Base-by-base conservation (phyloP, 2,329 filamentous ascomycete species). In the Rutstroemia sp. region DNA sequence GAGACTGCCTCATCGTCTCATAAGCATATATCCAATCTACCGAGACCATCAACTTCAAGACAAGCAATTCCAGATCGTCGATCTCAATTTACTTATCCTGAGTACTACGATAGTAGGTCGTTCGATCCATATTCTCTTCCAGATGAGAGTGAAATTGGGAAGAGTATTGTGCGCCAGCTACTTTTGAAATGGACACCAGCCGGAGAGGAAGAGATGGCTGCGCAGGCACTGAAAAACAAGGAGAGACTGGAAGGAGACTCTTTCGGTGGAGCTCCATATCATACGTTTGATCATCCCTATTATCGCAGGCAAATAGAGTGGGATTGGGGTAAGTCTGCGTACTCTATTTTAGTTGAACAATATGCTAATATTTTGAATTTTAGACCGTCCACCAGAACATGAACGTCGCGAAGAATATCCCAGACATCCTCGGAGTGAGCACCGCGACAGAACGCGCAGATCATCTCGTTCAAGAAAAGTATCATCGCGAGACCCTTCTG, bases 131-230 rank as follows among this genome's bases (percentile, higher is more conserved):
- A 12, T 9, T 27, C 14, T 7, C 1, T 18, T 23, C 23, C 23
- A 7, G 10, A 7, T 5, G 46, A 39, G 1, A 8, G 16, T 2
- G 45, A 49, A 25, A 1, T 14, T 49, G 12, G 46, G 1, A 25
- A 49, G 1, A 21, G 44, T 23, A 42, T 49, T 34, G 16, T 55
- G 34, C 30, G 25, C 10, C 52, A 49, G n/a, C 52, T 49, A 7
- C 39, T 55, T n/a, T 25, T 55, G 18, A 19, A 55, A 25, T 55
- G 45, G 52, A 48, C 42, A 16, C 41, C 51, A 16, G 42, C 51
- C 3, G 44, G 51, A 7, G 30, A 54, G 19, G 42, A 54, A 7
- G 18, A 12, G 3, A 21, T 30, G 18, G 6, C 39, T 9, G 39
- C 16, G 39, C 39, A 14, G 14, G 41, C 9, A 23, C 3, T 23